Evolutionary conservation across 2,329 filamentous ascomycete species (phyloP).

Genomic region (Verticillium alfalfae): DNA sequence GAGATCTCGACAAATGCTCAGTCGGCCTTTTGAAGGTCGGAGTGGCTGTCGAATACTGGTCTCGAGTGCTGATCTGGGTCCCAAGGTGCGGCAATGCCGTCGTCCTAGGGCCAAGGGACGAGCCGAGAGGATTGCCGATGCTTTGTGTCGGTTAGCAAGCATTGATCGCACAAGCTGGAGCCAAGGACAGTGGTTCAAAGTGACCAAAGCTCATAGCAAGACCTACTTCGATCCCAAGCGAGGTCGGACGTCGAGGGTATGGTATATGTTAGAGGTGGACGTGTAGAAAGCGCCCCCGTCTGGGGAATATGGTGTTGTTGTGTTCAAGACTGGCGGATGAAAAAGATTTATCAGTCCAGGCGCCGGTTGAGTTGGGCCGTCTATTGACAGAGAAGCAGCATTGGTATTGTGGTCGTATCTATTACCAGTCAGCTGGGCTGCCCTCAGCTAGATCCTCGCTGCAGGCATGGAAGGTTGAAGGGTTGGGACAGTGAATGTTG

Average conservation of each 20-base stretch:
- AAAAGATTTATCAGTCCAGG: constrained; percentile 44
- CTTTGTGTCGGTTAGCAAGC: background rate
- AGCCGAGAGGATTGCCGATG: background rate
- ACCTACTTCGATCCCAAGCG: constrained; percentile 52
- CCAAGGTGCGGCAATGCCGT: constrained; percentile 46
- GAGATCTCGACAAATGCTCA: constrained; percentile 46
- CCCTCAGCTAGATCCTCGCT: background rate
- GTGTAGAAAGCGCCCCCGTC: constrained; percentile 46
- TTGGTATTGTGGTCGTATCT: constrained; percentile 53
- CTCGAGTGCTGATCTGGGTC: constrained; percentile 42
- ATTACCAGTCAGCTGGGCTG: constrained; percentile 19
- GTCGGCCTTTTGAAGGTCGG: constrained; percentile 43
- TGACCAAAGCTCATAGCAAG: background rate
- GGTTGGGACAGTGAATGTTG: background rate
- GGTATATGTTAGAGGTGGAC: constrained; percentile 36
- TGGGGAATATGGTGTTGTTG: constrained; percentile 40
- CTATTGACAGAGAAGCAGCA: constrained; percentile 47
- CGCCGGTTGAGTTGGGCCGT: constrained; percentile 43
- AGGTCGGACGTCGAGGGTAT: constrained; percentile 46
- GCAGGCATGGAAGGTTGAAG: background rate
- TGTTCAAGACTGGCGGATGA: constrained; percentile 41
- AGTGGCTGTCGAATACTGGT: constrained; percentile 46
- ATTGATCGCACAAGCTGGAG: background rate
- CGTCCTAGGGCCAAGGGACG: constrained; percentile 48
- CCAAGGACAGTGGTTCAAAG: background rate